Conservation (phyloP, 345 rosid species). For the Brassica cretica region DNA sequence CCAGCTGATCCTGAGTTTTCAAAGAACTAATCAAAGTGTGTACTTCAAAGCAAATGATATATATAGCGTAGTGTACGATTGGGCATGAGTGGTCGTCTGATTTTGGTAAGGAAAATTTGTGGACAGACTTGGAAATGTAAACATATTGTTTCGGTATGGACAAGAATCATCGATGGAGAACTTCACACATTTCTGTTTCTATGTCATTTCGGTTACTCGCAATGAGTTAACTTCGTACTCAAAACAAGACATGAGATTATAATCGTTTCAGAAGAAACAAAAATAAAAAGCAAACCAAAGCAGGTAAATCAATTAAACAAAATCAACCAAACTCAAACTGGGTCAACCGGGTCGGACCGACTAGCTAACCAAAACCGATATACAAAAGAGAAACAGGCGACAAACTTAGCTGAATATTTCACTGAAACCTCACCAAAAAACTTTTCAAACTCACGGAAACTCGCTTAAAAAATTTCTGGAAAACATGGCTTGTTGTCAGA, state of each 20-base stretch:
- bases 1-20: slow-evolving; percentile 43
- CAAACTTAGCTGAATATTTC: neutral
- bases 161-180: no score
- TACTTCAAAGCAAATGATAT: neutral
- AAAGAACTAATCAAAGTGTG: neutral
- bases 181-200: no score
- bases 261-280: neutral
- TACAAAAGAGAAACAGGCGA: neutral
- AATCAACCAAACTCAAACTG: neutral
- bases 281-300: neutral
- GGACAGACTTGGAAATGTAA: neutral
- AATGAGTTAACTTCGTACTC: neutral
- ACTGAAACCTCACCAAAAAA: neutral
- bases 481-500: neutral
- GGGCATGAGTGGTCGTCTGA: neutral
- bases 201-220: neutral
- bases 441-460: no score
- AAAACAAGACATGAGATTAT: neutral
- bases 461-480: no score
- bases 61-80: neutral
- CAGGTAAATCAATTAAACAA: neutral
- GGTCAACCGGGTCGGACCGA: neutral
- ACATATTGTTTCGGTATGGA: neutral
- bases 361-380: neutral
- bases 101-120: neutral